These are phyloP conservation scores for Eimeria maxima DNA, from an alignment of 169 alveolate species.

Conservation along the genomic window DNA sequence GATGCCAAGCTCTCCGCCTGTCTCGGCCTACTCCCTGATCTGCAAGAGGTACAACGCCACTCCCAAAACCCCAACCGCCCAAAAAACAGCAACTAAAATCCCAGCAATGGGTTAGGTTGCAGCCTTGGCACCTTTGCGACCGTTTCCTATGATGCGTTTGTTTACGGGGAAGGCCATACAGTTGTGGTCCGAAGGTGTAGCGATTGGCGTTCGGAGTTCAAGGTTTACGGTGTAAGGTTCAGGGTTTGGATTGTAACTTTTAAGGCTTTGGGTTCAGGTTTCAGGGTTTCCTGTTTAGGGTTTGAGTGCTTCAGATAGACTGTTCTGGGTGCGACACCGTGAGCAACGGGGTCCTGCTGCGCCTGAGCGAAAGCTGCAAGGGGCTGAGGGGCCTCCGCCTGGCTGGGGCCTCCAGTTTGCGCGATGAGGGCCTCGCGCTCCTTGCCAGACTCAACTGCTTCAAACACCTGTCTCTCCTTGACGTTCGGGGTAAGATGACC, in stretches of 20 bases:
- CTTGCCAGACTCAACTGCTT: background rate
- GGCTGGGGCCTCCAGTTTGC: background rate
- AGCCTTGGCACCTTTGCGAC: too few species aligned
- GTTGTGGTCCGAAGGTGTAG: background rate
- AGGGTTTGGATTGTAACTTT: background rate
- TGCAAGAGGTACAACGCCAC: slow-evolving; percentile 10
- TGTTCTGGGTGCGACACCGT: slow-evolving; percentile 12
- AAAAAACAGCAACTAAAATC: background rate
- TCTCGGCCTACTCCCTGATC: slow-evolving; percentile 36
- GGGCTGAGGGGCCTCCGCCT: slow-evolving; percentile 13
- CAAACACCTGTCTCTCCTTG: background rate
- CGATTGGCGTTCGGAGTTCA: background rate
- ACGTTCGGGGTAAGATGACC: background rate
- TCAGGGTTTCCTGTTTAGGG: background rate
- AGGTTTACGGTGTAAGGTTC: slow-evolving; percentile 16
- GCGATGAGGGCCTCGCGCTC: background rate
- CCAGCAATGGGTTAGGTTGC: background rate
- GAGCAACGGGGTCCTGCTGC: slow-evolving; percentile 25
- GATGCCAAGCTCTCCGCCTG: slow-evolving; percentile 1
- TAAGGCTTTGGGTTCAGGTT: background rate
- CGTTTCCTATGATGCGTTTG: too few species aligned
- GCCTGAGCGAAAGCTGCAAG: slow-evolving; percentile 9
- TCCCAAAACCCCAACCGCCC: background rate
- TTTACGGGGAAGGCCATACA: too few species aligned
- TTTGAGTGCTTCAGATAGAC: background rate